Conservation (phyloP, 1,284 basidiomycete genomes). For the Ustilago shanxiensis region DNA sequence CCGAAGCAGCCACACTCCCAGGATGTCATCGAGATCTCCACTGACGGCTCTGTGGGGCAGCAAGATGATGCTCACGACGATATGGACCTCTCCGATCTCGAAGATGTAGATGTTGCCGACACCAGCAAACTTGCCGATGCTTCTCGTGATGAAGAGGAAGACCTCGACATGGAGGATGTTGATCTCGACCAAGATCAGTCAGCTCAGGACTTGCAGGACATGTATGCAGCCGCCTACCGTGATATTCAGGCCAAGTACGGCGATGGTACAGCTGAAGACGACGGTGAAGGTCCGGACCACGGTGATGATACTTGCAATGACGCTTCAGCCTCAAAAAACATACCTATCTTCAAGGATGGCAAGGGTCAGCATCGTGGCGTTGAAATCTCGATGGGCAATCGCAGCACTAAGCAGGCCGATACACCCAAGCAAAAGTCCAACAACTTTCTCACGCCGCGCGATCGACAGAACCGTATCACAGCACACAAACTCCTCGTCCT, state of each 20-base stretch:
- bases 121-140: constrained; percentile 7
- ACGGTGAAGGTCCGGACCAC: constrained; percentile 22
- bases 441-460: constrained; percentile 62
- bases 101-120: constrained; percentile 48
- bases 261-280: constrained; percentile 19
- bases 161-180: constrained; percentile 61
- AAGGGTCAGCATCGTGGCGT: constrained; percentile 56
- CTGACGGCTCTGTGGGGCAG: constrained; percentile 29
- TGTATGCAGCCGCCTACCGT: constrained; percentile 55
- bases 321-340: constrained; percentile 7
- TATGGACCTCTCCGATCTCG: constrained; percentile 51
- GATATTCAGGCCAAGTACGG: constrained; percentile 36
- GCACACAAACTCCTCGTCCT: constrained; percentile 71
- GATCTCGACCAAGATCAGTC: constrained; percentile 44
- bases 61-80: constrained; percentile 26
- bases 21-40: constrained; percentile 34
- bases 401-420: constrained; percentile 26
- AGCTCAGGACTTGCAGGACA: constrained; percentile 38
- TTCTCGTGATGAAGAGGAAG: constrained; percentile 21
- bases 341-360: constrained; percentile 59
- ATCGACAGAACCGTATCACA: constrained; percentile 61
- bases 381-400: constrained; percentile 46
- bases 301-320: constrained; percentile 26
- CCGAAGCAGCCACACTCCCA: constrained; percentile 12
- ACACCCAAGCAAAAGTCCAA: constrained; percentile 44